phyloP scores from a whole-genome alignment of 106 monocot genomes.

The Dioscorea alata region DNA sequence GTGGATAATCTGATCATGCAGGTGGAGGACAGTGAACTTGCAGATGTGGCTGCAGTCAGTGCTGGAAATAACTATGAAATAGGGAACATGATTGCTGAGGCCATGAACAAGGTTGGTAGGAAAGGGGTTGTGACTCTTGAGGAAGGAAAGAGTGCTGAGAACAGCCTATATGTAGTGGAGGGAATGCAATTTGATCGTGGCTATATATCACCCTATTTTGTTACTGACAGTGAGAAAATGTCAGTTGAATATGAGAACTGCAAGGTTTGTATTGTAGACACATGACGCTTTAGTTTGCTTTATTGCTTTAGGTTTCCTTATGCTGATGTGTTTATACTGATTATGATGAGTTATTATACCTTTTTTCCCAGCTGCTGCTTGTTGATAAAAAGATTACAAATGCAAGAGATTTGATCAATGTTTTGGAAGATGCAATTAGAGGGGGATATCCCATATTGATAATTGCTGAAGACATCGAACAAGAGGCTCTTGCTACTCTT shows the following conservation, averaged over 20 bases:
- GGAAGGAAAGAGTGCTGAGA: conserved; percentile 94
- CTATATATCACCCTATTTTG: conserved; percentile 93
- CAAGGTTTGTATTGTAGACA: conserved; percentile 51
- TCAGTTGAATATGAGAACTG: conserved; percentile 92
- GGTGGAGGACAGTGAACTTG: conserved; percentile 97
- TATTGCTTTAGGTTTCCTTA: neutral
- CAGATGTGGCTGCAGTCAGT: conserved; percentile 95
- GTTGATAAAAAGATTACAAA: conserved; percentile 97
- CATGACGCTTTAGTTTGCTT: neutral
- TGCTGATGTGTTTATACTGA: neutral
- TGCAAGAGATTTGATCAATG: conserved; percentile 83
- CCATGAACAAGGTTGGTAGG: conserved; percentile 93
- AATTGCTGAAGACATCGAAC: conserved; percentile 95
- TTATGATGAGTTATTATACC: neutral
- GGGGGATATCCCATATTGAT: conserved; percentile 85
- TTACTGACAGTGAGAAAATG: conserved; percentile 98
- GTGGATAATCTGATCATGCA: conserved; percentile 11
- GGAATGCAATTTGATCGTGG: conserved; percentile 99
- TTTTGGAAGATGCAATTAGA: conserved; percentile 86
- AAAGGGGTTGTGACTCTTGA: conserved; percentile 97
- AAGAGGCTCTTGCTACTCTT: conserved; percentile 93
- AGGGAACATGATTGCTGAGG: conserved; percentile 98
- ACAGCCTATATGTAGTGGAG: conserved; percentile 84
- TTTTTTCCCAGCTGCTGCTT: conserved; percentile 67
- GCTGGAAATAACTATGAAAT: conserved; percentile 93